Evolutionary conservation across 139 green algal genomes (phyloP).

Genomic region (Ettlia oleoabundans): DNA sequence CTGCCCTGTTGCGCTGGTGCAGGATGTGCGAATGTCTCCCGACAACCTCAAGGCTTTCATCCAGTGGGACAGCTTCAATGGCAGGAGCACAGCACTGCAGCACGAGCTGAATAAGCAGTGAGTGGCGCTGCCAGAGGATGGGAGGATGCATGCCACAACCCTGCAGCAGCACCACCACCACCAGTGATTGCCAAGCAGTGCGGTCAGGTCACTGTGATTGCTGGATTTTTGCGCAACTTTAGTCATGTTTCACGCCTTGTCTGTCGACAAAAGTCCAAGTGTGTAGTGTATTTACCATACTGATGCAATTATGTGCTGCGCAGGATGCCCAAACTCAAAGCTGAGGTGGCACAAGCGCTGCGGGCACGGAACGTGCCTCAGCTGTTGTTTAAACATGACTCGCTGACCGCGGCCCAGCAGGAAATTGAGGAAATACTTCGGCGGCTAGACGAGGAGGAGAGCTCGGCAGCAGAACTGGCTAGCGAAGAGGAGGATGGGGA

Average conservation of each 20-base stretch:
- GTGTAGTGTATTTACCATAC: not conserved
- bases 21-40: slow-evolving; percentile 60
- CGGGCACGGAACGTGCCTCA: slow-evolving; percentile 38
- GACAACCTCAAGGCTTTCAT: slow-evolving; percentile 64
- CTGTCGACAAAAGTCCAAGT: not conserved
- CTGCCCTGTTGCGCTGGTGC: not conserved
- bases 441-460: slow-evolving; percentile 20
- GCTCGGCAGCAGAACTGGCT: not conserved
- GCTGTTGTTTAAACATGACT: slow-evolving; percentile 52
- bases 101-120: slow-evolving; percentile 33
- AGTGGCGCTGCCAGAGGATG: not conserved
- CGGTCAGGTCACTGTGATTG: not conserved
- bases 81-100: not conserved
- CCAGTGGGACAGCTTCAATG: slow-evolving; percentile 49
- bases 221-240: no score
- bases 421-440: slow-evolving; percentile 40
- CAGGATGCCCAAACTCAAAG: slow-evolving; percentile 35
- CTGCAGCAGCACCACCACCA: not conserved
- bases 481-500: not conserved
- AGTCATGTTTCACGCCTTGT: not conserved
- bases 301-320: no score
- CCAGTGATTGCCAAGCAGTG: not conserved
- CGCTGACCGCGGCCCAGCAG: slow-evolving; percentile 30
- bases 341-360: slow-evolving; percentile 29
- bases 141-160: no score